These are phyloP conservation scores for Aspergillus ibericus DNA, from an alignment of 2,329 filamentous ascomycete species.

Conservation along the genomic window DNA sequence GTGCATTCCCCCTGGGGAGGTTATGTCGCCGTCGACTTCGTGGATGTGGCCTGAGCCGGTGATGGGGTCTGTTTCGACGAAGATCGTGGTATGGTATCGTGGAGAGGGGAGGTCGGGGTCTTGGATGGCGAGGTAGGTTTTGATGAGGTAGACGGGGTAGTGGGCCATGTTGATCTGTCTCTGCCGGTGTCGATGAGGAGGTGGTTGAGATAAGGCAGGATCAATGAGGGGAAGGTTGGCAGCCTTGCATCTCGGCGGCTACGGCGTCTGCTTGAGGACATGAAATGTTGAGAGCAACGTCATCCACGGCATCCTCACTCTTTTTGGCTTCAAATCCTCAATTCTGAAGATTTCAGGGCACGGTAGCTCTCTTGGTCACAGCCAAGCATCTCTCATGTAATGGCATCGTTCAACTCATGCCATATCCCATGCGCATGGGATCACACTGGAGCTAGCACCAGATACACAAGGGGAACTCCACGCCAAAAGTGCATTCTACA, in stretches of 20 bases:
- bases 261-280: background rate
- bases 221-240: background rate
- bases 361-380: too few relatives aligned
- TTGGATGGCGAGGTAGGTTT: constrained; percentile 7
- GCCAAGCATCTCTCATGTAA: too few relatives aligned
- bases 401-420: too few relatives aligned
- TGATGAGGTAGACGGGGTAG: constrained; percentile 6
- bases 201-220: background rate
- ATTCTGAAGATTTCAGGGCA: too few relatives aligned
- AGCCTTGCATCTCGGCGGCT: background rate
- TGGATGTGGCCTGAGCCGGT: constrained; percentile 3
- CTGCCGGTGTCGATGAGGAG: too few relatives aligned
- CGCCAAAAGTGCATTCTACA: background rate
- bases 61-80: constrained; percentile 9
- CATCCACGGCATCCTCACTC: too few relatives aligned
- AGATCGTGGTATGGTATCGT: constrained; percentile 11
- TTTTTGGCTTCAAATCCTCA: too few relatives aligned
- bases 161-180: background rate
- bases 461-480: background rate
- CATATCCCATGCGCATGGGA: background rate
- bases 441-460: background rate
- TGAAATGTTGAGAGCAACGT: too few relatives aligned
- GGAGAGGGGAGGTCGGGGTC: constrained; percentile 11
- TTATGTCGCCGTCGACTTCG: constrained; percentile 15
- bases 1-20: constrained; percentile 6